Evolutionary conservation across 2,329 filamentous ascomycete genomes (phyloP), one percentile per base, ranked within the genome.

Genomic region (Fusarium luffae): DNA sequence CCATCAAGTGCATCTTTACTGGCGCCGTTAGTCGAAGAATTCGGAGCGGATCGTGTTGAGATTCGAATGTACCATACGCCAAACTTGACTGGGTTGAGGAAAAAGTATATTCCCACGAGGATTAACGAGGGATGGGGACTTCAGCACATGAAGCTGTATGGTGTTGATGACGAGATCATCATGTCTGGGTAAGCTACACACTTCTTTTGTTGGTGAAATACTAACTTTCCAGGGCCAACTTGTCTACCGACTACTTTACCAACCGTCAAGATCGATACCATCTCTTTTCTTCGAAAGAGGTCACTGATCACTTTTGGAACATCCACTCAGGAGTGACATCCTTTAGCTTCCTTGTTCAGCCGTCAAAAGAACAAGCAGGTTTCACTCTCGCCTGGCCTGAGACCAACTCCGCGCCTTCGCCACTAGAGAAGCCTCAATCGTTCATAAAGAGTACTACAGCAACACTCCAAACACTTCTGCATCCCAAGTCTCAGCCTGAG

Each of bases 71-170:
- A 97, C 77, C 96, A 99, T 80, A 99, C 96, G 1, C 96, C 96
- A 0, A 99, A 99, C 76, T 82, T 99, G 69, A 97, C 93, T 4
- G 96, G 96, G 0, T 74, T 97, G 60, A 88, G 91, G 52, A 98
- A 98, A 81, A 90, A 90, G 75, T 84, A 92, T 71, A 88, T 98
- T 4, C 96, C 96, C 0, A 93, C 89, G 77, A 87, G 96, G 21
- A 95, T 99, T 78, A 99, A 99, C 73, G 96, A 99, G 81, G 96
- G 96, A 19, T 99, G 96, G 96, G 96, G 96, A 2, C 82, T 99
- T 66, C 96, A 99, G 78, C 96, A 99, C 77, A 99, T 99, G 95
- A 99, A 99, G 85, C 85, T 99, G 1, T 99, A 99, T 74, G 96
- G 96, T 0, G 84, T 97, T 23, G 96, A 99, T 74, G 94, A 99